phyloP scores from a whole-genome alignment of 306 rosid species.

The Hippophae gyantsensis region DNA sequence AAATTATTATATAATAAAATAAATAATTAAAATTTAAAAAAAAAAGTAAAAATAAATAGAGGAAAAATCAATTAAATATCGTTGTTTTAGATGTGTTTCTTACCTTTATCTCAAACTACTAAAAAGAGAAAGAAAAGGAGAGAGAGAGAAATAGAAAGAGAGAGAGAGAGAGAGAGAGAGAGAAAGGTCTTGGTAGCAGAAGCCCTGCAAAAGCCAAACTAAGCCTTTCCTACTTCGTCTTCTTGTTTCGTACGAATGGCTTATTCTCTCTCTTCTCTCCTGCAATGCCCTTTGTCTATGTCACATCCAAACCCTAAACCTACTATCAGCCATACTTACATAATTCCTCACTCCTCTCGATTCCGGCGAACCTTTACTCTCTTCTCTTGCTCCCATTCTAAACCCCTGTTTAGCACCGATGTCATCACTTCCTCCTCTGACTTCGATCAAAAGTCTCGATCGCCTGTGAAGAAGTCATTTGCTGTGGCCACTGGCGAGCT shows the following conservation, averaged over 20 bases:
- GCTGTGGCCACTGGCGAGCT: constrained; percentile 77
- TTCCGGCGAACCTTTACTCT: neutral
- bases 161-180: too few species aligned
- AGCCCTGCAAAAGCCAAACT: neutral
- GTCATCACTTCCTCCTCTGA: constrained; percentile 1
- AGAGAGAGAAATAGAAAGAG: too few species aligned
- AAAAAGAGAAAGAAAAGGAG: too few species aligned
- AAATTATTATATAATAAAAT: too few species aligned
- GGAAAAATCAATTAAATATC: too few species aligned
- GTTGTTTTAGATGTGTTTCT: too few species aligned
- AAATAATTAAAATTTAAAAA: too few species aligned
- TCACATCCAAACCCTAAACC: constrained; percentile 21
- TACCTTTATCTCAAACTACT: too few species aligned
- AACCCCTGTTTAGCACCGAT: constrained; percentile 17
- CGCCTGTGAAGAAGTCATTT: constrained; percentile 42
- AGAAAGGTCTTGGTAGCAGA: too few species aligned
- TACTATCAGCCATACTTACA: constrained; percentile 1
- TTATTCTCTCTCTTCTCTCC: constrained; percentile 1
- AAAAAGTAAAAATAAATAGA: too few species aligned
- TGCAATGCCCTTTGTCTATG: neutral
- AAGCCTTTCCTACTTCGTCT: neutral
- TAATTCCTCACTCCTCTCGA: constrained; percentile 21
- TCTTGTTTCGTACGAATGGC: constrained; percentile 27
- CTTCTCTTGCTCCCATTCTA: constrained; percentile 6
- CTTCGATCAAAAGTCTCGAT: constrained; percentile 2